These are phyloP conservation scores for Fusarium pseudoanthophilum DNA, from an alignment of 2,329 filamentous ascomycete genomes.

Conservation along the genomic window DNA sequence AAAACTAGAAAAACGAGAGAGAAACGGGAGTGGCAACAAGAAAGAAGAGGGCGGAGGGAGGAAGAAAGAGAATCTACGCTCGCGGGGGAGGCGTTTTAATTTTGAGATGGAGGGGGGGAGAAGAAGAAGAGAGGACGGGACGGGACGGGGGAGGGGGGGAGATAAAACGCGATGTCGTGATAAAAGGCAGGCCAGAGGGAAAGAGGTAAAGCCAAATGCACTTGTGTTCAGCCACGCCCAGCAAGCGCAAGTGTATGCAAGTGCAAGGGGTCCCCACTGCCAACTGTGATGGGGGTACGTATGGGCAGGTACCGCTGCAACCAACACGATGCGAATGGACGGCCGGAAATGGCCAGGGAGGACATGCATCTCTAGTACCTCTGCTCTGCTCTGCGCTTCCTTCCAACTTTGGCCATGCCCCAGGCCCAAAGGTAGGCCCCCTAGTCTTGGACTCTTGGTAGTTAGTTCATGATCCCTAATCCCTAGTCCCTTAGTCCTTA, in stretches of 20 bases:
- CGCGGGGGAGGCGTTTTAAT: constrained; percentile 41
- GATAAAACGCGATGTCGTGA: constrained; percentile 45
- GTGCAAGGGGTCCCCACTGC: constrained; percentile 39
- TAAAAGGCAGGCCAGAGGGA: constrained; percentile 32
- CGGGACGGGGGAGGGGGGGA: constrained; percentile 37
- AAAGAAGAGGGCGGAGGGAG: constrained; percentile 41
- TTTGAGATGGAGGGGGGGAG: constrained; percentile 36
- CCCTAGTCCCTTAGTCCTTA: constrained; percentile 17
- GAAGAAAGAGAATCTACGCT: constrained; percentile 45
- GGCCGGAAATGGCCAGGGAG: constrained; percentile 37
- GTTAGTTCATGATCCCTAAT: constrained; percentile 20
- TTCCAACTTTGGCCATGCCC: constrained; percentile 30
- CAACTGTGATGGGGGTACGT: constrained; percentile 34
- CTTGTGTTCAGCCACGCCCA: constrained; percentile 44
- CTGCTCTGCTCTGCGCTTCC: constrained; percentile 18
- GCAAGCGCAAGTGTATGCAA: constrained; percentile 31
- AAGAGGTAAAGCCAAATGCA: constrained; percentile 41
- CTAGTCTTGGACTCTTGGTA: neutral
- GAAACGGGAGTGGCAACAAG: constrained; percentile 67
- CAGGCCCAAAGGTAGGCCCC: constrained; percentile 13
- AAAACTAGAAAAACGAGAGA: constrained; percentile 55
- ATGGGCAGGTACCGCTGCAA: constrained; percentile 30
- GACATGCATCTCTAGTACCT: constrained; percentile 35
- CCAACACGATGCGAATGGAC: constrained; percentile 21
- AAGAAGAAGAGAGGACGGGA: constrained; percentile 43